phyloP scores from a whole-genome alignment of 805 yeast species.

The Brettanomyces anomalus region DNA sequence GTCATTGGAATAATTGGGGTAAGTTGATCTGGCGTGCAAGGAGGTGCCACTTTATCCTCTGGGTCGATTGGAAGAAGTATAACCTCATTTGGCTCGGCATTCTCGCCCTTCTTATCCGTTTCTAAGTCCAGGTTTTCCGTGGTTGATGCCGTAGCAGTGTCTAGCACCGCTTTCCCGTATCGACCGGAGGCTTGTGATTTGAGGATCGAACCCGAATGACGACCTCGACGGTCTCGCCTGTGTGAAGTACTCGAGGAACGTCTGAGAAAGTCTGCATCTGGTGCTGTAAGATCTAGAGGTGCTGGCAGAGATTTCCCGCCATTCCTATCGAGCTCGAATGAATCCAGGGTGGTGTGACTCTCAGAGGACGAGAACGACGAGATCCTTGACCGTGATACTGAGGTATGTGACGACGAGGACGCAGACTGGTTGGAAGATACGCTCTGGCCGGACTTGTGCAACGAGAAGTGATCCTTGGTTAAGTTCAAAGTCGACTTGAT shows the following conservation, averaged over 20 bases:
- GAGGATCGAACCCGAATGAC: not conserved
- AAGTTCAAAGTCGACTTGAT: slow-evolving; percentile 8
- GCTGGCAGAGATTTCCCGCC: too few relatives aligned
- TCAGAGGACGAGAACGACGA: not conserved
- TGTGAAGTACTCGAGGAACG: not conserved
- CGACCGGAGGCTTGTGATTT: too few relatives aligned
- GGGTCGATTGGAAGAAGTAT: slow-evolving; percentile 21
- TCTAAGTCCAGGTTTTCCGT: not conserved
- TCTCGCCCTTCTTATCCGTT: not conserved
- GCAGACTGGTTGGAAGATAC: slow-evolving; percentile 1
- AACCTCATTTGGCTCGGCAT: slow-evolving; percentile 8
- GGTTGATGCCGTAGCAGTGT: not conserved
- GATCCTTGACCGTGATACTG: slow-evolving; percentile 4
- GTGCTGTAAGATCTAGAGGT: too few relatives aligned
- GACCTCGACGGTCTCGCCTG: not conserved
- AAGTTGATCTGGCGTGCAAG: slow-evolving; percentile 20
- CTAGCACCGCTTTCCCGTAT: not conserved
- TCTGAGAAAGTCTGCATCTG: too few relatives aligned
- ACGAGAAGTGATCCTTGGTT: slow-evolving; percentile 2
- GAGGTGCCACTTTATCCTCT: slow-evolving; percentile 19
- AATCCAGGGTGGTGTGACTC: too few relatives aligned
- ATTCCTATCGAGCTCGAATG: too few relatives aligned
- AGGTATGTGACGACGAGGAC: not conserved
- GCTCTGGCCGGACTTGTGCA: slow-evolving; percentile 4
- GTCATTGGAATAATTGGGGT: slow-evolving; percentile 18